Percentiles rank a stretch among this genome's conserved stretches.
phyloP scores from a whole-genome alignment of 148 eudicot genomes.

The Chenopodium berlandieri region DNA sequence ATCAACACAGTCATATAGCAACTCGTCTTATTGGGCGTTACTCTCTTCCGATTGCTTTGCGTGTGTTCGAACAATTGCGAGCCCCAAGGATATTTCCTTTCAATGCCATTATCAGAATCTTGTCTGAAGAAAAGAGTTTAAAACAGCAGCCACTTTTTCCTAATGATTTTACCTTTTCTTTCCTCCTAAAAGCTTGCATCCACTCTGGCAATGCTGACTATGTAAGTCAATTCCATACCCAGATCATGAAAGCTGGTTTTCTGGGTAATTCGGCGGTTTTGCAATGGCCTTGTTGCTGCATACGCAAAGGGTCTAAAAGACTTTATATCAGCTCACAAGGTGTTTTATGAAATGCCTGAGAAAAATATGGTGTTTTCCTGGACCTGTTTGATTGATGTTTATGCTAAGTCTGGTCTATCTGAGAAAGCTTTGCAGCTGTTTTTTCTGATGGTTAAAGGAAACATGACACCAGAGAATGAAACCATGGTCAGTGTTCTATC shows the following conservation, averaged over 20 bases:
- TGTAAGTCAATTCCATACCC: constrained; percentile 49
- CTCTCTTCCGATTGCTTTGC: constrained; percentile 44
- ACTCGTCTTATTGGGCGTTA: constrained; percentile 80
- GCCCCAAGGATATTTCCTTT: constrained; percentile 67
- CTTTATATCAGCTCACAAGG: constrained; percentile 47
- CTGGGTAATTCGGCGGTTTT: constrained; percentile 45
- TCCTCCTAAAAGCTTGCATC: constrained; percentile 55
- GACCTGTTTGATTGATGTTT: constrained; percentile 68
- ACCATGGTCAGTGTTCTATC: constrained; percentile 69
- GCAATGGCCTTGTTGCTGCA: constrained; percentile 57
- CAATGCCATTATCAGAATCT: constrained; percentile 61
- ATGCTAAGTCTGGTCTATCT: constrained; percentile 44
- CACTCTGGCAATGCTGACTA: constrained; percentile 18
- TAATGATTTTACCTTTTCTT: constrained; percentile 70
- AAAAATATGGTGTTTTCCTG: constrained; percentile 51
- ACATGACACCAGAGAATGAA: constrained; percentile 50
- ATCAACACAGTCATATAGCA: constrained; percentile 69
- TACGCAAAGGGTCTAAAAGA: constrained; percentile 56
- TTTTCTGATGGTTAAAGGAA: constrained; percentile 43
- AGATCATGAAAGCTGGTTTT: constrained; percentile 47
- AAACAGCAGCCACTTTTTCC: constrained; percentile 42
- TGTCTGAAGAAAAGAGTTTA: constrained; percentile 48
- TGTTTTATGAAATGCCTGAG: constrained; percentile 77
- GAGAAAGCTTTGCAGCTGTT: constrained; percentile 57
- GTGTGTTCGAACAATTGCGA: constrained; percentile 40